Conservation (phyloP, 2,329 filamentous ascomycete genomes). For the Talaromyces sp. region DNA sequence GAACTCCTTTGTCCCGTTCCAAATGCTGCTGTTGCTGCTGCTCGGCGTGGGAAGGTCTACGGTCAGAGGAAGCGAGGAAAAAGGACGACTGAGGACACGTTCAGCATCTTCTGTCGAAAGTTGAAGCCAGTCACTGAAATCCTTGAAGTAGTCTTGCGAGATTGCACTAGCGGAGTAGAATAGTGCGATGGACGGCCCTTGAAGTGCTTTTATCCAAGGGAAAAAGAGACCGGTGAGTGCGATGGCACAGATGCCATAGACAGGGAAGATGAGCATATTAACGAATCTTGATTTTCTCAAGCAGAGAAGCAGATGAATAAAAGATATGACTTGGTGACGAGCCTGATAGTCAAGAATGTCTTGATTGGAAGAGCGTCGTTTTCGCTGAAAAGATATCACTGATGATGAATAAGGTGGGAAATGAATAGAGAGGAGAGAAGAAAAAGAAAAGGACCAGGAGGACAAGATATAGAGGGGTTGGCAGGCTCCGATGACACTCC, state of each 20-base stretch:
- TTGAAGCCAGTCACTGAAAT: not conserved
- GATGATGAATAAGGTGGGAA: not conserved
- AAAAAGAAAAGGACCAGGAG: not conserved
- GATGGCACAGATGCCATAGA: not conserved
- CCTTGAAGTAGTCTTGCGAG: not conserved
- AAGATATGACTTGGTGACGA: not conserved
- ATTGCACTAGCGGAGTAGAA: not conserved
- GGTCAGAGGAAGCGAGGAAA: not conserved
- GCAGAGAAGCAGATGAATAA: not conserved
- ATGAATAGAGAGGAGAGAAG: not conserved
- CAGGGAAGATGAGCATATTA: conserved; percentile 1
- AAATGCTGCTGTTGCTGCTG: not conserved
- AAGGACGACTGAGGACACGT: not conserved
- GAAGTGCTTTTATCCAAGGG: not conserved
- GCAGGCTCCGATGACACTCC: not conserved
- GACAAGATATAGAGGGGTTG: not conserved
- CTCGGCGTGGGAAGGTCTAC: not conserved
- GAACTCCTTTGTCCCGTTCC: not conserved
- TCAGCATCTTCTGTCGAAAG: not conserved
- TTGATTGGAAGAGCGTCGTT: not conserved
- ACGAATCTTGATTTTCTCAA: not conserved
- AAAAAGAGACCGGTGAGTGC: not conserved
- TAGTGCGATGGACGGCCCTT: not conserved
- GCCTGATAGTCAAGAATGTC: not conserved
- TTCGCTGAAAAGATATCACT: not conserved